A percentile compares a stretch with the other conserved stretches of the same genome.
phyloP scores from a whole-genome alignment of 2,329 filamentous ascomycete species.

The Fusarium mangiferae region DNA sequence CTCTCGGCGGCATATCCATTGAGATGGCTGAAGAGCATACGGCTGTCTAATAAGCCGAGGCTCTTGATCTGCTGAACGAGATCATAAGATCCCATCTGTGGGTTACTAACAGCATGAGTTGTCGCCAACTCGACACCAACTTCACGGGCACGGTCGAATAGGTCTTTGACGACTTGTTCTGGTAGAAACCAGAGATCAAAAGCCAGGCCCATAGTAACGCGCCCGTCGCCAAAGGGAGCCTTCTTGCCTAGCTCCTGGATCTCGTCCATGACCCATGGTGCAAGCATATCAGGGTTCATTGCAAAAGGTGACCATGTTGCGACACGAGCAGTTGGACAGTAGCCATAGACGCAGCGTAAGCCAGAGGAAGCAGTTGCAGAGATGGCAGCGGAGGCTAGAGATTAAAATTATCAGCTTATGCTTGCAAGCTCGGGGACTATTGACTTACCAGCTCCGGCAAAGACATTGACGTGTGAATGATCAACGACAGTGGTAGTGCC shows the following conservation, averaged over 20 bases:
- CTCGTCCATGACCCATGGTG: not conserved
- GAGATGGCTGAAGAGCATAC: slow-evolving; percentile 7
- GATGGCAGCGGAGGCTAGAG: not conserved
- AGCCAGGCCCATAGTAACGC: slow-evolving; percentile 11
- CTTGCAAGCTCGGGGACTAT: too few relatives aligned
- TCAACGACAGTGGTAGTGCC: slow-evolving; percentile 27
- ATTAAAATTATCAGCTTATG: too few relatives aligned
- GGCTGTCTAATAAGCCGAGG: not conserved
- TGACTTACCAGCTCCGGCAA: not conserved
- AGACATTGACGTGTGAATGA: slow-evolving; percentile 11
- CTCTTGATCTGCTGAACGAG: not conserved
- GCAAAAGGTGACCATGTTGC: not conserved
- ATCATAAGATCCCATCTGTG: not conserved
- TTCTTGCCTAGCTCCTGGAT: not conserved
- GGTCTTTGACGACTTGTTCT: not conserved
- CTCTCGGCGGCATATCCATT: not conserved
- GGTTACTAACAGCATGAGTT: slow-evolving; percentile 2
- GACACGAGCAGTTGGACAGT: slow-evolving; percentile 8
- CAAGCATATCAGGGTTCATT: slow-evolving; percentile 1
- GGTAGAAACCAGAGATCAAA: slow-evolving; percentile 23
- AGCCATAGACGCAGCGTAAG: slow-evolving; percentile 12
- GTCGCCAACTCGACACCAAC: not conserved
- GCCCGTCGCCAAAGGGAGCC: not conserved
- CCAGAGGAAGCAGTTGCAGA: slow-evolving; percentile 13
- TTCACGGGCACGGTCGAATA: not conserved